Conservation (phyloP, 2,329 filamentous ascomycete species). For the Thermoascus crustaceus region DNA sequence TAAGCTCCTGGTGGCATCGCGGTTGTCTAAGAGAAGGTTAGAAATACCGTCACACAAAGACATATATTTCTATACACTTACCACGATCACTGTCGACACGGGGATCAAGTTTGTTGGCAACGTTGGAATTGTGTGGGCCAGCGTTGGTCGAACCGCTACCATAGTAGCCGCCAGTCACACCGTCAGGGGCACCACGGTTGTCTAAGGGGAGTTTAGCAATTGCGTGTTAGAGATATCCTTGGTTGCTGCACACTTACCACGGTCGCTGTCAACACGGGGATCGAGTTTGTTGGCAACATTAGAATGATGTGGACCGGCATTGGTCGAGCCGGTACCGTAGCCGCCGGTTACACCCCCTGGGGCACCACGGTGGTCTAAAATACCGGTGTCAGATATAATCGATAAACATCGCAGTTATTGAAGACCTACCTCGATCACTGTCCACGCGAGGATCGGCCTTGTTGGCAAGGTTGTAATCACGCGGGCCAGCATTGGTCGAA, state of each 20-base stretch:
- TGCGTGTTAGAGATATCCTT: too few species aligned
- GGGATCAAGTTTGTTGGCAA: conserved; percentile 46
- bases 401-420: too few species aligned
- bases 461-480: conserved; percentile 31
- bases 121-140: conserved; percentile 38
- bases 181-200: conserved; percentile 2
- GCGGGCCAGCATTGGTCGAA: conserved; percentile 21
- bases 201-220: conserved; percentile 7
- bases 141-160: conserved; percentile 9
- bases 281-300: conserved; percentile 44
- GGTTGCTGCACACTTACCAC: too few species aligned
- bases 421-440: conserved; percentile 19
- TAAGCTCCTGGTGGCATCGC: too few species aligned
- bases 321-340: conserved; percentile 1
- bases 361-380: background rate
- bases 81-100: too few species aligned
- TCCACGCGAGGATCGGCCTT: conserved; percentile 27
- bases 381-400: too few species aligned
- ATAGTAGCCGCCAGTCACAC: conserved; percentile 10
- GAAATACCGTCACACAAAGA: too few species aligned
- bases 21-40: too few species aligned
- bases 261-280: conserved; percentile 40
- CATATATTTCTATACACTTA: too few species aligned
- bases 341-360: background rate
- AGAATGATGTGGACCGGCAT: conserved; percentile 35